Percentiles rank a stretch among this genome's conserved stretches.
Conservation (phyloP, 148 eudicot genomes). For the Cornus florida region DNA sequence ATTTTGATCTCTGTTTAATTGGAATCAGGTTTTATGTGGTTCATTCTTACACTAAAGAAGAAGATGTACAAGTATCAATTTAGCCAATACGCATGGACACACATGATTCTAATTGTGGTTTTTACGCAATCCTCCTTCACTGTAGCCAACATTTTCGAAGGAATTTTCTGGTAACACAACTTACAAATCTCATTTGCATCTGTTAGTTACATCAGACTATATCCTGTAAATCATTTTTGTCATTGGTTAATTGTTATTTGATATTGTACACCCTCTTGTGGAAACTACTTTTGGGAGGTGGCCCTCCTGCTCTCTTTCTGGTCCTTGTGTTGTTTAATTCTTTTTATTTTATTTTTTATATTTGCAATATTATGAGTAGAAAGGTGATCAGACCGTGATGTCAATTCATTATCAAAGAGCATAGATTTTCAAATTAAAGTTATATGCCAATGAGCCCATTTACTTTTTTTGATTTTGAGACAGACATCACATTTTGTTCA, state of each 20-base stretch:
- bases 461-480: no score
- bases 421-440: no score
- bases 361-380: neutral
- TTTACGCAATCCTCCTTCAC: conserved; percentile 91
- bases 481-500: no score
- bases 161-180: conserved; percentile 74
- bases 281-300: neutral
- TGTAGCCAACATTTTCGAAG: conserved; percentile 92
- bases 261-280: neutral
- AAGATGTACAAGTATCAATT: conserved; percentile 97
- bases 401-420: neutral
- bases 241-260: neutral
- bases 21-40: conserved; percentile 81
- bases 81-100: conserved; percentile 97
- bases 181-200: neutral
- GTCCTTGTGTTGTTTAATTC: neutral
- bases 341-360: neutral
- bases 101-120: conserved; percentile 94
- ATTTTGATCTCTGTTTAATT: conserved; percentile 10
- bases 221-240: neutral
- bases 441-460: no score
- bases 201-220: neutral
- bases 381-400: neutral
- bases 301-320: neutral
- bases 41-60: conserved; percentile 86